phyloP scores from a whole-genome alignment of 1,139 yeast species.

The Saccharomycopsis hybrid region DNA sequence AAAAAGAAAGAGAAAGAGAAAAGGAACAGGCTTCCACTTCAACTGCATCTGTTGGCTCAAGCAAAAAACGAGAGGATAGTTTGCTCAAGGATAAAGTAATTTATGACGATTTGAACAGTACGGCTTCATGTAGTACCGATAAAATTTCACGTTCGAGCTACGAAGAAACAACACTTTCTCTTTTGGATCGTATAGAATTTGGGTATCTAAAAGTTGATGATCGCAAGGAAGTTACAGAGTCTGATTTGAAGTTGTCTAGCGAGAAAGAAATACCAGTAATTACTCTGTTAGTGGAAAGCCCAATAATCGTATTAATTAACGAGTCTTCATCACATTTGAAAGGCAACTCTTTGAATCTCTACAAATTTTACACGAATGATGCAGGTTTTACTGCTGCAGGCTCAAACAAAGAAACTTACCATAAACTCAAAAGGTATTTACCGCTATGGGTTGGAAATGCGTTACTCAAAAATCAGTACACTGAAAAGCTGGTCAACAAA shows the following conservation, averaged over 20 bases:
- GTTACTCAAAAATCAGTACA: constrained; percentile 53
- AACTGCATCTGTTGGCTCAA: no score
- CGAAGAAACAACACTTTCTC: not conserved
- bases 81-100: no score
- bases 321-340: constrained; percentile 8
- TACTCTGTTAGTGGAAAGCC: not conserved
- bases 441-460: constrained; percentile 84
- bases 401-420: constrained; percentile 26
- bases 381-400: constrained; percentile 28
- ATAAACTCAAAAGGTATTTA: constrained; percentile 42
- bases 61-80: no score
- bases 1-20: no score
- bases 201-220: constrained; percentile 7
- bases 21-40: no score
- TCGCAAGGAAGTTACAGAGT: not conserved
- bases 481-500: constrained; percentile 55
- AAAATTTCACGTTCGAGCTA: not conserved
- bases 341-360: constrained; percentile 16
- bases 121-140: no score
- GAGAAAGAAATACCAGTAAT: constrained; percentile 16
- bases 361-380: constrained; percentile 28
- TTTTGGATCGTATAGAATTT: constrained; percentile 5
- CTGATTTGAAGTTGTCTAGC: constrained; percentile 4
- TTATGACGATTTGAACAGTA: no score
- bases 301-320: constrained; percentile 13